Percentiles rank a stretch among this genome's conserved stretches.
phyloP scores from a whole-genome alignment of 495 filamentous ascomycete genomes.

The Usnea hakonensis region DNA sequence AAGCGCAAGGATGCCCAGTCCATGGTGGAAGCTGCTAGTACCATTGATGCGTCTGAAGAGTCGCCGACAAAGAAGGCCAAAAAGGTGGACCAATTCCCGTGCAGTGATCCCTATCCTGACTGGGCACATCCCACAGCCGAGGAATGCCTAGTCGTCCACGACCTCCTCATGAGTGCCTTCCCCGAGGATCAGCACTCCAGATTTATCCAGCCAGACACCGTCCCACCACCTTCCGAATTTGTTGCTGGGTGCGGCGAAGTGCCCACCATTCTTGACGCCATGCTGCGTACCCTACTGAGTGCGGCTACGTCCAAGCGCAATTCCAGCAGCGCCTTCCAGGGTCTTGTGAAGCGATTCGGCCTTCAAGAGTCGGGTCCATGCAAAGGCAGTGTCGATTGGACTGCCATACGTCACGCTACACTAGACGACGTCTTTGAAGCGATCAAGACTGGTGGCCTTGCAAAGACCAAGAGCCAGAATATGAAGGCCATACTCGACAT shows the following conservation, averaged over 20 bases:
- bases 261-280: constrained; percentile 80
- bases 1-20: constrained; percentile 15
- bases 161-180: constrained; percentile 50
- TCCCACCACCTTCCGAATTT: constrained; percentile 69
- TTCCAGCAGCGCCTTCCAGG: constrained; percentile 61
- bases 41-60: constrained; percentile 7
- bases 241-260: constrained; percentile 91
- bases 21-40: constrained; percentile 7
- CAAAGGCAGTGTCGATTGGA: constrained; percentile 80
- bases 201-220: constrained; percentile 45
- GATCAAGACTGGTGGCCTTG: constrained; percentile 64
- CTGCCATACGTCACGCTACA: constrained; percentile 60
- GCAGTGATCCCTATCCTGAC: constrained; percentile 59
- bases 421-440: constrained; percentile 58
- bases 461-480: constrained; percentile 60
- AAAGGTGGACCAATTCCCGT: constrained; percentile 35
- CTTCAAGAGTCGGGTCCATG: constrained; percentile 51
- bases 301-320: constrained; percentile 63
- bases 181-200: constrained; percentile 52
- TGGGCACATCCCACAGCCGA: constrained; percentile 58
- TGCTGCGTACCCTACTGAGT: constrained; percentile 75
- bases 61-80: constrained; percentile 17
- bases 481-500: constrained; percentile 78
- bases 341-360: constrained; percentile 63
- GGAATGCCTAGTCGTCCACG: constrained; percentile 67